Conservation (phyloP, 106 monocot species). For the Dactylorhiza incarnata region DNA sequence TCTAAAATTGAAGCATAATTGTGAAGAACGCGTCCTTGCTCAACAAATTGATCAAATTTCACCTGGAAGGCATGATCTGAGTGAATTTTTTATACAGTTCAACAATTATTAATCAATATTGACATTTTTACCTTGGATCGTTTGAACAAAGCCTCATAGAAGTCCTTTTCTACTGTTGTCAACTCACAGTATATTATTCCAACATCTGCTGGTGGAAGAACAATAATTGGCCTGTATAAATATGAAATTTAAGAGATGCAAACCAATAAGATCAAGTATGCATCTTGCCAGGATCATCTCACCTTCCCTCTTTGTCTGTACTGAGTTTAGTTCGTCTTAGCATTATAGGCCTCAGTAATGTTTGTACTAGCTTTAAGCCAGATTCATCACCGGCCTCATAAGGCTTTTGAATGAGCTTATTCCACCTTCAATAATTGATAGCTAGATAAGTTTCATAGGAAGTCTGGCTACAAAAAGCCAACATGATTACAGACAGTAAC, state of each 20-base stretch:
- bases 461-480: not conserved
- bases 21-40: conserved; percentile 96
- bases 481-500: conserved; percentile 1
- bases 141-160: conserved; percentile 89
- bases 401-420: conserved; percentile 94
- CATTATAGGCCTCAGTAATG: conserved; percentile 86
- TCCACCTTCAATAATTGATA: conserved; percentile 54
- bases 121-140: conserved; percentile 65
- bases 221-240: conserved; percentile 68
- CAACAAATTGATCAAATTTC: conserved; percentile 92
- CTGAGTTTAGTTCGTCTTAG: conserved; percentile 85
- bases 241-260: conserved; percentile 6
- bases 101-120: not conserved
- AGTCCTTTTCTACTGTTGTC: conserved; percentile 77
- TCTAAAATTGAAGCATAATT: conserved; percentile 99
- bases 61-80: conserved; percentile 37
- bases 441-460: not conserved
- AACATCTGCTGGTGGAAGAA: conserved; percentile 70
- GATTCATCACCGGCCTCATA: conserved; percentile 87
- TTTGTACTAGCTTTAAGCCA: conserved; percentile 72
- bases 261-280: not conserved
- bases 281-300: not conserved
- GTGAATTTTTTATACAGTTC: not conserved
- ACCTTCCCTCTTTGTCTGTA: conserved; percentile 84
- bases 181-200: conserved; percentile 76